These are phyloP conservation scores for Calonectria montana DNA, from an alignment of 2,329 filamentous ascomycete genomes.

Conservation along the genomic window DNA sequence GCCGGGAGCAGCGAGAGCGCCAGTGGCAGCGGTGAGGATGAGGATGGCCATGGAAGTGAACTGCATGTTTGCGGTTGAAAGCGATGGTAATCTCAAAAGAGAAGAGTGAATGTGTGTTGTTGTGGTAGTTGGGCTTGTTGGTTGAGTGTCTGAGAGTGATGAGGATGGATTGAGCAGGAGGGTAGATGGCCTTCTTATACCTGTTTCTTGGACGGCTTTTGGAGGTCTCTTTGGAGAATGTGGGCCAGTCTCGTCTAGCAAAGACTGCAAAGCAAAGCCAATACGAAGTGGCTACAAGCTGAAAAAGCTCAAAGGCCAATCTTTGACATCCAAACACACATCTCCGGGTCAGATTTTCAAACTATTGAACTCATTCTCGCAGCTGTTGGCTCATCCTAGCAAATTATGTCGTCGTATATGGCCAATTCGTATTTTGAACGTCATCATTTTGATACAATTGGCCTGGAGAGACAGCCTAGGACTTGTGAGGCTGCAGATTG, in stretches of 20 bases:
- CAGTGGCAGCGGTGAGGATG: slow-evolving; percentile 18
- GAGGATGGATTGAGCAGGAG: slow-evolving; percentile 6
- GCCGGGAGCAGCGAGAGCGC: slow-evolving; percentile 24
- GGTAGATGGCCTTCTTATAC: slow-evolving; percentile 18
- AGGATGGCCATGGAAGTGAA: slow-evolving; percentile 10
- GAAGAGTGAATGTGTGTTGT: slow-evolving; percentile 17
- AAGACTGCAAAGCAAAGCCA: not conserved
- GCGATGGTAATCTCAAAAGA: slow-evolving; percentile 12
- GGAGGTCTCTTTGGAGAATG: not conserved
- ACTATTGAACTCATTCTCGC: slow-evolving; percentile 29
- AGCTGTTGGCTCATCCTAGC: not conserved
- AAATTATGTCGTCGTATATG: not conserved
- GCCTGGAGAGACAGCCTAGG: not conserved
- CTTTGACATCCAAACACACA: not conserved
- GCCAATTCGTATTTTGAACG: not conserved
- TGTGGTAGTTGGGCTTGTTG: slow-evolving; percentile 11
- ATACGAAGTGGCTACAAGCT: not conserved
- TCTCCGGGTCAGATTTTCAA: not conserved
- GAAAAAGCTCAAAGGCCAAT: not conserved
- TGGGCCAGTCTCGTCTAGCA: accelerated
- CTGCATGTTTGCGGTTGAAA: slow-evolving; percentile 30
- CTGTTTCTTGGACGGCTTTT: not conserved
- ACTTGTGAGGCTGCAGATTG: not conserved
- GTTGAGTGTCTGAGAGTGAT: slow-evolving; percentile 24
- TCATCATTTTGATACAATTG: not conserved